Evolutionary conservation across 2,329 filamentous ascomycete genomes (phyloP).

Genomic region (Thermothelomyces thermophilus): DNA sequence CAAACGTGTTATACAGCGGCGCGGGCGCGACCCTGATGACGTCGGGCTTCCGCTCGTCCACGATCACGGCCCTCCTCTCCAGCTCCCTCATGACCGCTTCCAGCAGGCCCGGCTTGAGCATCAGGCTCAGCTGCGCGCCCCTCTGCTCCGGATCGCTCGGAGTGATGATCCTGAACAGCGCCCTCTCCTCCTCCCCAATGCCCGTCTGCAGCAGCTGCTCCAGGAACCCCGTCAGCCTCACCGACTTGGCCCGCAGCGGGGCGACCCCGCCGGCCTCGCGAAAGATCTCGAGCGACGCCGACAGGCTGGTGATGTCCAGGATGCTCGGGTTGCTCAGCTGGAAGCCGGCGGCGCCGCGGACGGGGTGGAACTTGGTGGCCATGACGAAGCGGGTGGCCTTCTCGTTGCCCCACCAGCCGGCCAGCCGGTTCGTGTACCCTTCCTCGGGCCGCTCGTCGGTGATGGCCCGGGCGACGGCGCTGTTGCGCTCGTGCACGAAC

Average conservation of each 20-base stretch:
- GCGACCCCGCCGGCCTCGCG: constrained; percentile 54
- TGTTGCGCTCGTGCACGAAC: constrained; percentile 65
- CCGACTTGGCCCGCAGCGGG: constrained; percentile 57
- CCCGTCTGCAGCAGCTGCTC: constrained; percentile 44
- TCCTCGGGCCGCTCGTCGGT: constrained; percentile 31
- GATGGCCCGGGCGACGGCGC: constrained; percentile 32
- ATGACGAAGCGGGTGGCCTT: constrained; percentile 66
- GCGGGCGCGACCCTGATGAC: constrained; percentile 69
- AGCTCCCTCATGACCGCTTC: constrained; percentile 55
- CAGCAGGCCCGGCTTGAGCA: constrained; percentile 54
- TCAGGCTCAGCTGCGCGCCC: constrained; percentile 66
- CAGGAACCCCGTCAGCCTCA: constrained; percentile 61
- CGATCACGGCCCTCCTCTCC: constrained; percentile 56
- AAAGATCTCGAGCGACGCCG: constrained; percentile 66
- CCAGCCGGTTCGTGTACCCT: constrained; percentile 48
- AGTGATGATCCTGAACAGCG: constrained; percentile 55
- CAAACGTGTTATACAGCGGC: constrained; percentile 67
- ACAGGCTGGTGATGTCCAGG: constrained; percentile 64
- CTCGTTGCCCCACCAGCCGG: constrained; percentile 78
- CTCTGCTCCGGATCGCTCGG: constrained; percentile 56
- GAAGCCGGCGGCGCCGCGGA: constrained; percentile 66
- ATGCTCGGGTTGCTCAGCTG: constrained; percentile 71
- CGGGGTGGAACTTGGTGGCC: constrained; percentile 67
- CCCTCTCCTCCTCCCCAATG: constrained; percentile 30
- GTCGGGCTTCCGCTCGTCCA: constrained; percentile 70